These are phyloP conservation scores for Aureobasidium lini DNA, from an alignment of 2,329 filamentous ascomycete species.

Conservation along the genomic window DNA sequence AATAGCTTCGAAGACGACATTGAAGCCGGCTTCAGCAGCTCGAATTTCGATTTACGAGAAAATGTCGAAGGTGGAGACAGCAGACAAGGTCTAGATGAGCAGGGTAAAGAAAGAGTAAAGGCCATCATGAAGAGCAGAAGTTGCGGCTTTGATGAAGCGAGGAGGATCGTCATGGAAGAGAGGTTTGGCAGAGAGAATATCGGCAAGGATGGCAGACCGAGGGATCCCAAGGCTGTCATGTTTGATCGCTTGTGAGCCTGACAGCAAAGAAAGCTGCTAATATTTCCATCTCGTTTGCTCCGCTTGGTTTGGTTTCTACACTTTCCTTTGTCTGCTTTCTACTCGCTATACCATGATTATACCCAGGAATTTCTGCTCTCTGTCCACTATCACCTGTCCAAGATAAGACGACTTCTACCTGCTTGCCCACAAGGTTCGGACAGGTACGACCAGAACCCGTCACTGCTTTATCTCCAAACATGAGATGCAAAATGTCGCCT, in stretches of 20 bases:
- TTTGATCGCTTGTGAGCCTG: constrained; percentile 44
- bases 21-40: constrained; percentile 71
- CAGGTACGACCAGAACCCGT: no score
- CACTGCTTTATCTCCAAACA: no score
- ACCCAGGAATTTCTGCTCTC: not conserved
- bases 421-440: no score
- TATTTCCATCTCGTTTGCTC: not conserved
- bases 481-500: no score
- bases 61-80: constrained; percentile 76
- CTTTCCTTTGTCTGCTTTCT: not conserved
- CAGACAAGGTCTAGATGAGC: constrained; percentile 72
- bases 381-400: no score
- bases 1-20: constrained; percentile 71
- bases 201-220: constrained; percentile 75
- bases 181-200: constrained; percentile 83
- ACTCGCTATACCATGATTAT: not conserved
- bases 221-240: constrained; percentile 92
- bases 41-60: constrained; percentile 70
- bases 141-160: constrained; percentile 84
- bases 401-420: no score
- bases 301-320: not conserved
- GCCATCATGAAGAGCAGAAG: constrained; percentile 82
- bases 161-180: constrained; percentile 77
- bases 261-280: not conserved
- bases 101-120: constrained; percentile 72